phyloP scores from a whole-genome alignment of 768 basidiomycete genomes.

The Cystofilobasidium ferigula region DNA sequence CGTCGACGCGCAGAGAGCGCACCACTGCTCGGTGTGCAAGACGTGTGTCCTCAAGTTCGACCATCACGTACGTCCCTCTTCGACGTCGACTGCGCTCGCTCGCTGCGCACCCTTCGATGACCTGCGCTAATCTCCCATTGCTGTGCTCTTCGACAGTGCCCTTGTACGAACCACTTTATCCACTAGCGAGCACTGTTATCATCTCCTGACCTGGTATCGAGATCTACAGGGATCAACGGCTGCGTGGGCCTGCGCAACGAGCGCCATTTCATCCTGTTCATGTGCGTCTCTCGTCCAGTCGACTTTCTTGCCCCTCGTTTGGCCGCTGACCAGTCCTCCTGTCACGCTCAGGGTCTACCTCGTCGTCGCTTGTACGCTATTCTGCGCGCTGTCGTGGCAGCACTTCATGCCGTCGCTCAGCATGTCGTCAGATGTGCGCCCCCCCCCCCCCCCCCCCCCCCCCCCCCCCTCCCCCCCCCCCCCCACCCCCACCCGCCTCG shows the following conservation, averaged over 20 bases:
- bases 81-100: neutral
- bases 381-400: conserved; percentile 47
- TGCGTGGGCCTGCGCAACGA: conserved; percentile 94
- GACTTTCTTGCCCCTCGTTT: no score
- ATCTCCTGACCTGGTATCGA: neutral
- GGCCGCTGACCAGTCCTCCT: neutral
- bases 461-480: conserved; percentile 52
- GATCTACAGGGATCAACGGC: conserved; percentile 80
- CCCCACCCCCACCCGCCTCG: no score
- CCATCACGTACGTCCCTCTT: conserved; percentile 77
- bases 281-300: no score
- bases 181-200: conserved; percentile 3
- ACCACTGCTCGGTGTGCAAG: conserved; percentile 87
- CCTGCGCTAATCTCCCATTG: neutral
- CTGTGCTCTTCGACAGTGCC: conserved; percentile 32
- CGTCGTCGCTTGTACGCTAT: conserved; percentile 55
- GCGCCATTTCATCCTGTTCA: conserved; percentile 88
- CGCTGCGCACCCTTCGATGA: neutral
- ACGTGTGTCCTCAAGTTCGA: conserved; percentile 81
- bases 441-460: conserved; percentile 41
- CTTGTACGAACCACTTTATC: neutral
- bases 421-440: neutral
- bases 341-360: conserved; percentile 57
- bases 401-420: neutral
- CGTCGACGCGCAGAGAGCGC: conserved; percentile 54